Percentiles rank a stretch among this genome's conserved stretches.
Evolutionary conservation across 306 rosid genomes (phyloP).

Genomic region (Inga laurina): DNA sequence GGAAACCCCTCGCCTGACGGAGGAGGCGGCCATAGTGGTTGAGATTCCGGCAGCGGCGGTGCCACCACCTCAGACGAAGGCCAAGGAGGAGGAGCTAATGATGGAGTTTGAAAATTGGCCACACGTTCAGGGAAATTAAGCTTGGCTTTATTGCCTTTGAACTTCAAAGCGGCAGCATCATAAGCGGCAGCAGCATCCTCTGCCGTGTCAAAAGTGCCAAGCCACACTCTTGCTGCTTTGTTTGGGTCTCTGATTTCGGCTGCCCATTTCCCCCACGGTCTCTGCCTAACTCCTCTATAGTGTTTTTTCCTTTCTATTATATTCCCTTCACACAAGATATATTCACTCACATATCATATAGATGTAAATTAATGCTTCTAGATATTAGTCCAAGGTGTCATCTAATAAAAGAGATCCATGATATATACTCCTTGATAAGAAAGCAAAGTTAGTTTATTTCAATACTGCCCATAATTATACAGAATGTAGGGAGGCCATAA

Average conservation of each 20-base stretch:
- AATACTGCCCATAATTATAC: neutral
- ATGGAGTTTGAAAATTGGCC: neutral
- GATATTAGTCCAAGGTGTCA: neutral
- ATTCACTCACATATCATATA: neutral
- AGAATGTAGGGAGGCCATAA: neutral
- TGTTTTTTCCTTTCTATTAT: constrained; percentile 30
- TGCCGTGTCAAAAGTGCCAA: constrained; percentile 57
- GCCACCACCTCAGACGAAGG: neutral
- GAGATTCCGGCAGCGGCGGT: neutral
- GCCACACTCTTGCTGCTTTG: constrained; percentile 55
- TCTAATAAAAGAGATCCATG: neutral
- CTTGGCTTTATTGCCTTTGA: constrained; percentile 53
- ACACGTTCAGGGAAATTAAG: constrained; percentile 47
- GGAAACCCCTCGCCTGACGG: constrained; percentile 31
- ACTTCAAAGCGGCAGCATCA: constrained; percentile 45
- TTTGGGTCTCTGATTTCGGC: constrained; percentile 60
- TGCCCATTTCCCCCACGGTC: constrained; percentile 60
- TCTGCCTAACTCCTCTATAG: constrained; percentile 52
- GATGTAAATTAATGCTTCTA: neutral
- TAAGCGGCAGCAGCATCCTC: constrained; percentile 54
- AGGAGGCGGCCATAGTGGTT: constrained; percentile 4
- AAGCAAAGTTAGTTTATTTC: neutral
- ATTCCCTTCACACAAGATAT: neutral
- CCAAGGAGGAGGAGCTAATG: neutral
- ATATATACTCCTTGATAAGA: neutral